Conservation (phyloP, 2,329 filamentous ascomycete species). For the Penicillium sp. region DNA sequence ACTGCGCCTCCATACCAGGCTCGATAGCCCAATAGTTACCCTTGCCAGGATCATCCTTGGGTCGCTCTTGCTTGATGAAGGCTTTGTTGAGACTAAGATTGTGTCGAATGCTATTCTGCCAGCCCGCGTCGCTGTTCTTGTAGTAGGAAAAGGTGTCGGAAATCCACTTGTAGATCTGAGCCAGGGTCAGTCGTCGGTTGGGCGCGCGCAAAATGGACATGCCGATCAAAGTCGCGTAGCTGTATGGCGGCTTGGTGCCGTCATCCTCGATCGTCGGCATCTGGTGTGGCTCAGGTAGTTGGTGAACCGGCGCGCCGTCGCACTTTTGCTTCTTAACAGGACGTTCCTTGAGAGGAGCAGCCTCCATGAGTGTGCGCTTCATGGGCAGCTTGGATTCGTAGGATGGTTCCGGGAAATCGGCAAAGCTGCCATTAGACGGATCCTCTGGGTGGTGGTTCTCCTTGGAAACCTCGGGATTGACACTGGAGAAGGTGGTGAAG, state of each 20-base stretch:
- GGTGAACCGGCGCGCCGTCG: slow-evolving; percentile 55
- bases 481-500: slow-evolving; percentile 56
- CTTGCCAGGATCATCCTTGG: slow-evolving; percentile 96
- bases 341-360: slow-evolving; percentile 72
- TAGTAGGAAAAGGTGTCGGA: slow-evolving; percentile 94
- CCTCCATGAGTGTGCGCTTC: slow-evolving; percentile 71
- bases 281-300: slow-evolving; percentile 72
- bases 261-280: slow-evolving; percentile 84
- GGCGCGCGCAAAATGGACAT: slow-evolving; percentile 94
- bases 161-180: slow-evolving; percentile 99
- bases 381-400: slow-evolving; percentile 49
- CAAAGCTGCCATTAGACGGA: slow-evolving; percentile 49
- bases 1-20: slow-evolving; percentile 83
- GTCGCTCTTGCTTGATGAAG: slow-evolving; percentile 92
- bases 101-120: slow-evolving; percentile 99
- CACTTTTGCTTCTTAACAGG: slow-evolving; percentile 69
- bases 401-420: slow-evolving; percentile 53
- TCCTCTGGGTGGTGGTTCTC: slow-evolving; percentile 49
- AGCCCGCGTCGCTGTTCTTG: slow-evolving; percentile 79
- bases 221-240: slow-evolving; percentile 92
- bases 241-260: slow-evolving; percentile 84
- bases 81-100: slow-evolving; percentile 97
- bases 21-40: slow-evolving; percentile 97
- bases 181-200: slow-evolving; percentile 79
- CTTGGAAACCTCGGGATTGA: slow-evolving; percentile 51